phyloP scores from a whole-genome alignment of 2,329 filamentous ascomycete species.

The Nemania sp. region DNA sequence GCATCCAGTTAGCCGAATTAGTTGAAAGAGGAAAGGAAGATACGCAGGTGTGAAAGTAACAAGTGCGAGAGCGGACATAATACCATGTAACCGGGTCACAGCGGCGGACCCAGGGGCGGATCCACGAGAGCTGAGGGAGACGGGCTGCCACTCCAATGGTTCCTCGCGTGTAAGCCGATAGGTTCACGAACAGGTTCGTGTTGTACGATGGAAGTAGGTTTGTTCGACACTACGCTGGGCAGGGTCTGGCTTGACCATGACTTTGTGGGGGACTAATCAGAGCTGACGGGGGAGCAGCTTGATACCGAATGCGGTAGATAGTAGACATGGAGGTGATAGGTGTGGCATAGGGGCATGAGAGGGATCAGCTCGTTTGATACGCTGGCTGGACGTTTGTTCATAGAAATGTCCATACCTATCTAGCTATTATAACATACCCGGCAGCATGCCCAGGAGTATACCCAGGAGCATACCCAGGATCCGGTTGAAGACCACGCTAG shows the following conservation, averaged over 20 bases:
- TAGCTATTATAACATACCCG: background rate
- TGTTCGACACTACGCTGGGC: slow-evolving; percentile 20
- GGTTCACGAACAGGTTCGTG: slow-evolving; percentile 18
- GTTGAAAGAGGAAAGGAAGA: background rate
- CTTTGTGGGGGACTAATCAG: slow-evolving; percentile 29
- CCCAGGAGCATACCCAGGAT: no score
- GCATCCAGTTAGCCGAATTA: slow-evolving; percentile 1
- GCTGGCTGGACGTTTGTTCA: background rate
- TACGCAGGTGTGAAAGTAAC: slow-evolving; percentile 1
- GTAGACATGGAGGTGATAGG: slow-evolving; percentile 11
- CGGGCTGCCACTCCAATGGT: slow-evolving; percentile 21
- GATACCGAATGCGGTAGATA: slow-evolving; percentile 25
- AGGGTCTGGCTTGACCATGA: slow-evolving; percentile 24
- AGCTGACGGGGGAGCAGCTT: slow-evolving; percentile 16
- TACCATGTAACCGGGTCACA: slow-evolving; percentile 26
- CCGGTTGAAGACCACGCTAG: background rate
- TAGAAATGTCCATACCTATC: background rate
- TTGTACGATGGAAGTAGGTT: slow-evolving; percentile 19
- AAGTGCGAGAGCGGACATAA: slow-evolving; percentile 12
- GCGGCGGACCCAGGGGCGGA: slow-evolving; percentile 24
- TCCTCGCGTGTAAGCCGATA: slow-evolving; percentile 22
- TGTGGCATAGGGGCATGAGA: background rate
- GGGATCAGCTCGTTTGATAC: background rate
- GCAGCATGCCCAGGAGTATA: no score
- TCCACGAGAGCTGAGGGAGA: slow-evolving; percentile 24